These are phyloP conservation scores for Rhytidiadelphus loreus DNA, from an alignment of 225 moss, liverwort and hornwort species.

Conservation along the genomic window DNA sequence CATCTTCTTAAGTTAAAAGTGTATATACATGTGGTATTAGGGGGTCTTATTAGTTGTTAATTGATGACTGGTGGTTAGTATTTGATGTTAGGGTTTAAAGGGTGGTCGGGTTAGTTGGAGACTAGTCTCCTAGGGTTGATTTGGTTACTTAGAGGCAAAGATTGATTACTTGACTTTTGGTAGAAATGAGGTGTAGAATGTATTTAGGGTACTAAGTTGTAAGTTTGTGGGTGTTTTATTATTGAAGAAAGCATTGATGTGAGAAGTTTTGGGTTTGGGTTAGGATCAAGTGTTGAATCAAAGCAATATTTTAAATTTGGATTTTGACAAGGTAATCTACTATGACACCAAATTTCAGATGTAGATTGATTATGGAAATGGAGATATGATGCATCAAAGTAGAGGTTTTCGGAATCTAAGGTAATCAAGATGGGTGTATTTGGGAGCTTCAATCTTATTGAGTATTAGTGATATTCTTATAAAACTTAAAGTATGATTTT, in stretches of 20 bases:
- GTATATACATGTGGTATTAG: no score
- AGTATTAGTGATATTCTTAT: background rate
- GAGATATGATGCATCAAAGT: background rate
- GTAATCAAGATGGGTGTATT: background rate
- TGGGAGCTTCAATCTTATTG: background rate
- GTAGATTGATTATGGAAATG: background rate
- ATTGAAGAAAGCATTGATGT: background rate
- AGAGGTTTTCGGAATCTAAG: background rate
- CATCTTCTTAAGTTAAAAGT: background rate
- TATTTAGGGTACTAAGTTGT: background rate
- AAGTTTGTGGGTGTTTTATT: background rate
- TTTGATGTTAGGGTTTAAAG: background rate
- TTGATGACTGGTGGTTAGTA: background rate
- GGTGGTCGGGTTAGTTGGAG: rapidly evolving
- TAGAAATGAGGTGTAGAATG: background rate
- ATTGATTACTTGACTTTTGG: rapidly evolving
- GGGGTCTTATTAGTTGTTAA: background rate
- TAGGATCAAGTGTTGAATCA: background rate
- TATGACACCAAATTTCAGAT: background rate
- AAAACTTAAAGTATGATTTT: background rate
- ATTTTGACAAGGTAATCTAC: background rate
- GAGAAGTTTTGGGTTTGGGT: background rate
- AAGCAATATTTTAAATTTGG: rapidly evolving
- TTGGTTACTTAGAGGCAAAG: rapidly evolving
- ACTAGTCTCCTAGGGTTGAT: rapidly evolving